phyloP scores from a whole-genome alignment of 1,284 basidiomycete genomes.

The Apiotrichum gamsii region DNA sequence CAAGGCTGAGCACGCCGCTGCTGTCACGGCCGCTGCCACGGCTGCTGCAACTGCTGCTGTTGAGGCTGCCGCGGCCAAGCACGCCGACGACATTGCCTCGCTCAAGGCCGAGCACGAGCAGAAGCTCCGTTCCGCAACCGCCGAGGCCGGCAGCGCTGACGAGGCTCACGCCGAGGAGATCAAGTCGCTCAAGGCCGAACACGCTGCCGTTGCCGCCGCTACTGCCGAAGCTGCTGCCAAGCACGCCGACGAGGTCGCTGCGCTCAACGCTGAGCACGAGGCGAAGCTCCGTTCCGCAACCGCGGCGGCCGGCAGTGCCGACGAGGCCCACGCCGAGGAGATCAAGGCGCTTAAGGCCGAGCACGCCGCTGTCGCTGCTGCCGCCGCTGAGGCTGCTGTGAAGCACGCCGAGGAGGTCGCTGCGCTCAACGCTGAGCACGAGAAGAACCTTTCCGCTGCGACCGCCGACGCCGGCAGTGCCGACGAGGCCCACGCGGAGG shows the following conservation, averaged over 20 bases:
- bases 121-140: slow-evolving; percentile 5
- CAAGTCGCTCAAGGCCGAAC: slow-evolving; percentile 2
- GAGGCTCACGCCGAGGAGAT: slow-evolving; percentile 9
- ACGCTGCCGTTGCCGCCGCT: background rate
- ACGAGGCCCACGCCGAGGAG: slow-evolving; percentile 1
- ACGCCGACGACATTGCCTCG: slow-evolving; percentile 2
- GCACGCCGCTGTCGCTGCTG: background rate
- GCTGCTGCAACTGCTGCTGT: background rate
- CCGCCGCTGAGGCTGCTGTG: background rate
- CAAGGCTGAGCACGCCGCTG: background rate
- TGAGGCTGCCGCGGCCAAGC: background rate
- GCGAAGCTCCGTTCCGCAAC: background rate
- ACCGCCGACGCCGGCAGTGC: slow-evolving; percentile 18
- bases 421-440: slow-evolving; percentile 12
- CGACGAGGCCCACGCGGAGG: slow-evolving; percentile 19
- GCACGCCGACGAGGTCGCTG: slow-evolving; percentile 4
- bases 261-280: slow-evolving; percentile 6
- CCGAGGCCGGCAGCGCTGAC: slow-evolving; percentile 20
- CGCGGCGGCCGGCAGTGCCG: background rate
- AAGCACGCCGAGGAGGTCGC: slow-evolving; percentile 4
- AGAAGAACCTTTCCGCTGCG: slow-evolving; percentile 11
- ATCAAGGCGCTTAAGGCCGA: slow-evolving; percentile 1
- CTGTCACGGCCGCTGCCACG: background rate
- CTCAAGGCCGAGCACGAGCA: slow-evolving; percentile 16
- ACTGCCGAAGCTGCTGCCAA: background rate